Evolutionary conservation across 176 grass and related monocot genomes (phyloP), one percentile per base, ranked within the genome.

Genomic region (Typha latifolia): DNA sequence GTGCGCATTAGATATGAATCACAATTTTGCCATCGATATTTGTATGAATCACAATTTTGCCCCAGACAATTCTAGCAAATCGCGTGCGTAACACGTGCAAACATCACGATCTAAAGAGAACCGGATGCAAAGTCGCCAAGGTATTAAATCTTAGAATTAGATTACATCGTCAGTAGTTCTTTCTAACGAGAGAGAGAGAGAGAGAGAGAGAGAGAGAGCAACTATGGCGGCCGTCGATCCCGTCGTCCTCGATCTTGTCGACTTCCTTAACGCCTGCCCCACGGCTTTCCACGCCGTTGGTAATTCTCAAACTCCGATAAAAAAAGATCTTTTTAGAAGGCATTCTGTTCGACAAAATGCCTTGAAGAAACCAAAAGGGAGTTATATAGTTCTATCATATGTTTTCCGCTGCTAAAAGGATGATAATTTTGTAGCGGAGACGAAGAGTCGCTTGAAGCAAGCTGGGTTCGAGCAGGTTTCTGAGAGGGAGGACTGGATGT

Each of bases 401-500:
- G 10, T 32, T 56, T 26, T 48, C 19, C 12, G 48, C 23, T 57
- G 18, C 49, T 19, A 52, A 14, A 12, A 61, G 23, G 50, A 10
- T 52, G 51, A 12, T 64, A 48, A 32, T 50, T 11, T 48, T 71
- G 24, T 53, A 29, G 93, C 80, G 64, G 94, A 87, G 81, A 75
- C 89, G 69, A 97, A 97, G 70, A 75, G 67, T 78, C 80, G 55
- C 56, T 80, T 97, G 73, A 87, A 84, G 66, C 74, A 73, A 24
- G 85, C 81, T 69, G 89, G 94, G 70, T 97, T 84, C 80, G 49
- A 9, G n/a, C 83, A 87, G 37, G 72, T 97, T 8, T 97, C 76
- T 26, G 94, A 97, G 78, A 87, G 83, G 32, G 93, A 97, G 69
- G 82, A 87, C 57, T 97, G 94, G 89, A 82, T 75, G 29, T 78